Evolutionary conservation across 148 eudicot species (phyloP).

Genomic region (Salicornia ramosissima): DNA sequence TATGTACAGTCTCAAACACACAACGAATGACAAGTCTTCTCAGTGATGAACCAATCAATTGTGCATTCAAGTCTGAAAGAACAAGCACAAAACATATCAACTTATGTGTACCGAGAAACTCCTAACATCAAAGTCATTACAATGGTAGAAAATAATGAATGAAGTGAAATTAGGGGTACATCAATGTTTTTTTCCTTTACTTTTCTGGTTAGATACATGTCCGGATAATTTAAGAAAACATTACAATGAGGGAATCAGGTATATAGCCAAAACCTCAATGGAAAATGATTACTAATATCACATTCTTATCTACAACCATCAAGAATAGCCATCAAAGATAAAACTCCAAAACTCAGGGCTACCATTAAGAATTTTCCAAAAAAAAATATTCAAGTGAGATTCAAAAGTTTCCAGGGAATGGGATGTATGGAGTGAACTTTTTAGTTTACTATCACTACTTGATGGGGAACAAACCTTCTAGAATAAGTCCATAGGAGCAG

Average conservation of each 20-base stretch:
- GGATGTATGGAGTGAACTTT: background rate
- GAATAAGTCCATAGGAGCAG: conserved; percentile 54
- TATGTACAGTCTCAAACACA: conserved; percentile 18
- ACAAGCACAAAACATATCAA: no score
- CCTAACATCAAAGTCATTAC: no score
- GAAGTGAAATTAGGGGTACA: background rate
- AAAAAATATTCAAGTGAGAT: no score
- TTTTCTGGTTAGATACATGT: no score
- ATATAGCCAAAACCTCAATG: background rate
- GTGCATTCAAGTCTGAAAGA: background rate
- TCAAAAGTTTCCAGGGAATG: background rate
- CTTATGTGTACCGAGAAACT: no score
- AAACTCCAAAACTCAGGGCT: no score
- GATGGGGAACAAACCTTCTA: conserved; percentile 37
- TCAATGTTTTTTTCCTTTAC: no score
- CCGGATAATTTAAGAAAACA: no score
- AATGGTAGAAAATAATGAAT: background rate
- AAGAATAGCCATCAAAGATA: no score
- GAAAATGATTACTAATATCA: no score
- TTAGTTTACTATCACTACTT: background rate
- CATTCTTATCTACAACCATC: no score
- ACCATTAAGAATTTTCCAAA: no score
- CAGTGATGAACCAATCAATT: background rate
- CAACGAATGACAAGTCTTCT: background rate
- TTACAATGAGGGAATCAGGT: background rate